These are phyloP conservation scores for Cordyceps sp. DNA, from an alignment of 2,329 filamentous ascomycete species.

Conservation along the genomic window DNA sequence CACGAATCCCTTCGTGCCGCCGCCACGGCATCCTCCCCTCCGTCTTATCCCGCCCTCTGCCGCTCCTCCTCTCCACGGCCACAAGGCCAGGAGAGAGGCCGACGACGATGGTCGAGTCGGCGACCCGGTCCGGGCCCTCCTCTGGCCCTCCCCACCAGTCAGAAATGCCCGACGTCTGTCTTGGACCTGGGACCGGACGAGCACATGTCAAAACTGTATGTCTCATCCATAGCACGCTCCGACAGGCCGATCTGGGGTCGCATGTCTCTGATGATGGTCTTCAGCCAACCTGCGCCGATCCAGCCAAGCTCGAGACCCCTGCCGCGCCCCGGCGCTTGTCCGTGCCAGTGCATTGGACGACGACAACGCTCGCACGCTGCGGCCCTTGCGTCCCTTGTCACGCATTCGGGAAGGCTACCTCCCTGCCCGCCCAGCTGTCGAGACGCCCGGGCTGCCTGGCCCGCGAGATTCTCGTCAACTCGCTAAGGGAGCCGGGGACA, in stretches of 20 bases:
- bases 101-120: not conserved
- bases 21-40: too few relatives aligned
- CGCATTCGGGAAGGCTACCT: too few relatives aligned
- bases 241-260: constrained; percentile 15
- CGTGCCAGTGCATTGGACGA: not conserved
- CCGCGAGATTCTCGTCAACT: too few relatives aligned
- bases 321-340: constrained; percentile 1
- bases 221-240: constrained; percentile 18
- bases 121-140: not conserved
- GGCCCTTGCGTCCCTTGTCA: not conserved
- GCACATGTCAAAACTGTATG: constrained; percentile 11
- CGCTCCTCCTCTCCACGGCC: too few relatives aligned
- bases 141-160: not conserved
- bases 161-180: constrained; percentile 6
- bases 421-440: too few relatives aligned
- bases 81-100: too few relatives aligned
- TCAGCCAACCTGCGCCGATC: constrained; percentile 5
- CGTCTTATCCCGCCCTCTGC: too few relatives aligned
- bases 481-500: too few relatives aligned
- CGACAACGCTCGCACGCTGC: not conserved
- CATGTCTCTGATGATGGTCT: constrained; percentile 11
- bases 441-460: too few relatives aligned
- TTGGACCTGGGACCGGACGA: not conserved
- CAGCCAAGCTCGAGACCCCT: not conserved
- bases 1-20: too few relatives aligned